Evolutionary conservation across 805 yeast genomes (phyloP).

Genomic region (Wickerhamomyces bisporus): DNA sequence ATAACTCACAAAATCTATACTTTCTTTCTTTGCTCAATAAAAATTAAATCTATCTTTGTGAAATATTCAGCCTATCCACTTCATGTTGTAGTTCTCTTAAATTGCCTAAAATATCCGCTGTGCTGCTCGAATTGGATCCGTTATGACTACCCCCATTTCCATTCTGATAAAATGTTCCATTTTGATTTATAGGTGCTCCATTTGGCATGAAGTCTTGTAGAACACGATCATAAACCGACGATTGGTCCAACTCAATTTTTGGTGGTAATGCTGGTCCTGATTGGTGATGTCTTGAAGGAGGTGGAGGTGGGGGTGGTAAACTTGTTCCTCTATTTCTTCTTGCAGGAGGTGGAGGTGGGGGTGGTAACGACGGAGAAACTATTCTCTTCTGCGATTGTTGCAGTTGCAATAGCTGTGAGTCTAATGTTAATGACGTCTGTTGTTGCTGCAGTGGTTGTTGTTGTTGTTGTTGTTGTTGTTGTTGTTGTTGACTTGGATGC

Average conservation of each 20-base stretch:
- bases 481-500: conserved; percentile 9
- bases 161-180: too few species aligned
- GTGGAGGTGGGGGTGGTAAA: conserved; percentile 17
- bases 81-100: conserved; percentile 64
- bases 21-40: too few species aligned
- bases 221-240: conserved; percentile 9
- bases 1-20: too few species aligned
- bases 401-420: too few species aligned
- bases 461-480: conserved; percentile 14
- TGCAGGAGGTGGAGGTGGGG: conserved; percentile 34
- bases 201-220: conserved; percentile 9
- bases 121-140: conserved; percentile 8
- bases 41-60: conserved; percentile 3
- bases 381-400: conserved; percentile 5
- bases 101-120: conserved; percentile 54
- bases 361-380: conserved; percentile 28
- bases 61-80: conserved; percentile 47
- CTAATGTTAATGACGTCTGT: too few species aligned
- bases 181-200: conserved; percentile 4
- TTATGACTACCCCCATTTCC: too few species aligned
- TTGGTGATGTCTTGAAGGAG: conserved; percentile 8
- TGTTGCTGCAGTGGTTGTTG: conserved; percentile 10
- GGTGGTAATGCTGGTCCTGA: conserved; percentile 19
- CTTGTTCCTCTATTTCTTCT: conserved; percentile 29
- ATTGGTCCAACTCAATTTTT: conserved; percentile 10